phyloP scores from a whole-genome alignment of 331 rosid species.

The Quercus phellos region DNA sequence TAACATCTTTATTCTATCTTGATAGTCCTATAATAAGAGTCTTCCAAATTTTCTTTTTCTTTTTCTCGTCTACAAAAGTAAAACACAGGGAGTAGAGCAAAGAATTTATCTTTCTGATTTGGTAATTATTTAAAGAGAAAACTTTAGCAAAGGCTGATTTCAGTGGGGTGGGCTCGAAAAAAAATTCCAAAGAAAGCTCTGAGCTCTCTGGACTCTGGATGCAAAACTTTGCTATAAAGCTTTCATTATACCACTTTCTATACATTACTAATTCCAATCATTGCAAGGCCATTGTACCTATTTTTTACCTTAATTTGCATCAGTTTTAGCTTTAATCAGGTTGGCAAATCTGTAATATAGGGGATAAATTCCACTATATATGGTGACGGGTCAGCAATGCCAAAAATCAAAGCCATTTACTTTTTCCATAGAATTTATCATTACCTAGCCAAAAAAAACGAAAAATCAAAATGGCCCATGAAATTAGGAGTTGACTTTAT shows the following conservation, averaged over 20 bases:
- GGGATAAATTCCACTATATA: background rate
- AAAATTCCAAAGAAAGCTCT: constrained; percentile 6
- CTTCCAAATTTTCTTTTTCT: background rate
- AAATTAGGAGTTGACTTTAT: background rate
- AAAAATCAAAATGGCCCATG: background rate
- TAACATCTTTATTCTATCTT: background rate
- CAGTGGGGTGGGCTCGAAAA: constrained; percentile 35
- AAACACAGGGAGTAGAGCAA: constrained; percentile 21
- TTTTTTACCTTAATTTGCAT: constrained; percentile 1
- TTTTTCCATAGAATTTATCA: background rate
- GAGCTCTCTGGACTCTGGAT: background rate
- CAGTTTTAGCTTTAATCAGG: constrained; percentile 4
- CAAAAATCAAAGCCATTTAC: background rate
- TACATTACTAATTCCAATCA: constrained; percentile 33
- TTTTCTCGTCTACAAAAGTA: background rate
- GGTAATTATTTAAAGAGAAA: constrained; percentile 16
- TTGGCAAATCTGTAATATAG: background rate
- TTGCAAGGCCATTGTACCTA: constrained; percentile 16
- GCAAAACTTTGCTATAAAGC: constrained; percentile 1
- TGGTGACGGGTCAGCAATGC: no score
- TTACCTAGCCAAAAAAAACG: background rate
- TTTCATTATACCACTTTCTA: constrained; percentile 22
- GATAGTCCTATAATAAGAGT: background rate
- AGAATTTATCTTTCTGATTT: constrained; percentile 7
- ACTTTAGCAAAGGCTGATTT: constrained; percentile 44